Evolutionary conservation across 2,329 filamentous ascomycete species (phyloP).

Genomic region (Monilinia fructicola): DNA sequence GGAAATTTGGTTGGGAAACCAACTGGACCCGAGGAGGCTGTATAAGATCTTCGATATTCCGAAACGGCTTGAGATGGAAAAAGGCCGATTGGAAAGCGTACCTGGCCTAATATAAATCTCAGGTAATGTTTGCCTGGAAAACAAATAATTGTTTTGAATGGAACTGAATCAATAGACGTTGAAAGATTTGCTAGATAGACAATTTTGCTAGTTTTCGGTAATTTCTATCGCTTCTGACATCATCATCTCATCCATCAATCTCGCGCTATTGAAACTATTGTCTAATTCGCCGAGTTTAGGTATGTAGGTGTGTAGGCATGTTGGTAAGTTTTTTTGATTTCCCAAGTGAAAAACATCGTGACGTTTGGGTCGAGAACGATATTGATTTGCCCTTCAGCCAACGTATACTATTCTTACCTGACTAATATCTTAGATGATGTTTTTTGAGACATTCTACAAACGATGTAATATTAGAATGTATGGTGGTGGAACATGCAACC

Average conservation of each 20-base stretch:
- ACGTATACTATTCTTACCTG: slow-evolving; percentile 13
- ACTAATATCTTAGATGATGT: slow-evolving; percentile 8
- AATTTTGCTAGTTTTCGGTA: neutral
- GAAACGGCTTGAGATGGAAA: neutral
- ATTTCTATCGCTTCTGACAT: neutral
- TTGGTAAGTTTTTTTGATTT: neutral
- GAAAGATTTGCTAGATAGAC: neutral
- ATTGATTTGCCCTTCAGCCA: slow-evolving; percentile 5
- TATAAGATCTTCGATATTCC: neutral
- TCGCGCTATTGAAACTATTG: slow-evolving; percentile 7
- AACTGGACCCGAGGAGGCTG: neutral
- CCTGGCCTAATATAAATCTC: neutral
- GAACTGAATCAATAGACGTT: neutral
- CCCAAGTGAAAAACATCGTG: slow-evolving; percentile 4
- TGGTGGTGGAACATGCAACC: slow-evolving; percentile 13
- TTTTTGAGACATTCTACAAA: slow-evolving; percentile 24
- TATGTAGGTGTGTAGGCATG: neutral
- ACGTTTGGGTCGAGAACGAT: slow-evolving; percentile 9
- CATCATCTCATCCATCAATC: neutral
- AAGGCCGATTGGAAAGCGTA: slow-evolving; percentile 1
- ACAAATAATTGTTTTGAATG: neutral
- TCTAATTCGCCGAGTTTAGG: slow-evolving; percentile 1
- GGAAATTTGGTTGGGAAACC: slow-evolving; percentile 8
- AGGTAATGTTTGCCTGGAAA: neutral
- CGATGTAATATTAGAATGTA: slow-evolving; percentile 13